phyloP scores from a whole-genome alignment of 2,329 filamentous ascomycete genomes.

The Diaporthe ampelina region DNA sequence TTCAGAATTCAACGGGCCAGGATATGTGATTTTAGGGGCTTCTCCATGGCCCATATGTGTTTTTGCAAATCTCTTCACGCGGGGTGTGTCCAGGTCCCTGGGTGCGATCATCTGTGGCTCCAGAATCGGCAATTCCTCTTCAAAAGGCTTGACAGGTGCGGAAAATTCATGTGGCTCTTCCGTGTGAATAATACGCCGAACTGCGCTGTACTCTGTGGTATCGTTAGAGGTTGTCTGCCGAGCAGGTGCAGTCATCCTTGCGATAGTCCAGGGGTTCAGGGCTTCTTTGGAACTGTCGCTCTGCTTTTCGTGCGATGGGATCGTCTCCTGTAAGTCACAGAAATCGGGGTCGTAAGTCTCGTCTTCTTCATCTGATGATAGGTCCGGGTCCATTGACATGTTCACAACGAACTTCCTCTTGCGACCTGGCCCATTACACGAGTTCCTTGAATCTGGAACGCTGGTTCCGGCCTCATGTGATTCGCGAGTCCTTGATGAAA shows the following conservation, averaged over 20 bases:
- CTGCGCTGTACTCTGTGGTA: not conserved
- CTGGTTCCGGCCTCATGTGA: not conserved
- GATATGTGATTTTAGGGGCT: not conserved
- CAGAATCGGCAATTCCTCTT: slow-evolving; percentile 48
- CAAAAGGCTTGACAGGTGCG: not conserved
- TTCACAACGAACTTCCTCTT: slow-evolving; percentile 31
- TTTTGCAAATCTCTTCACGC: not conserved
- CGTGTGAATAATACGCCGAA: not conserved
- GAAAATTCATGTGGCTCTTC: not conserved
- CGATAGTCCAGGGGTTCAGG: slow-evolving; percentile 57
- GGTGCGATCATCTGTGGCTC: slow-evolving; percentile 47
- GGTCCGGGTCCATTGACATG: slow-evolving; percentile 39
- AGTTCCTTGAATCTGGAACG: not conserved
- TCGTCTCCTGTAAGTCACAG: not conserved
- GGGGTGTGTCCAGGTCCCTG: slow-evolving; percentile 48
- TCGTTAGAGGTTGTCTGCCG: not conserved
- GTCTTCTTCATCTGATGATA: slow-evolving; percentile 41
- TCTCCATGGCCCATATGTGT: not conserved
- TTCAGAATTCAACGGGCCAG: not conserved
- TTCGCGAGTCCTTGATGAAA: not conserved
- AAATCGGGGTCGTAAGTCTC: not conserved
- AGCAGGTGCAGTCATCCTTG: slow-evolving; percentile 51
- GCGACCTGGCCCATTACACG: not conserved
- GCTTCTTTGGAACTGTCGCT: slow-evolving; percentile 38
- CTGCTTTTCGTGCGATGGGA: not conserved